phyloP scores from a whole-genome alignment of 306 rosid genomes.

The Sicyos edulis region DNA sequence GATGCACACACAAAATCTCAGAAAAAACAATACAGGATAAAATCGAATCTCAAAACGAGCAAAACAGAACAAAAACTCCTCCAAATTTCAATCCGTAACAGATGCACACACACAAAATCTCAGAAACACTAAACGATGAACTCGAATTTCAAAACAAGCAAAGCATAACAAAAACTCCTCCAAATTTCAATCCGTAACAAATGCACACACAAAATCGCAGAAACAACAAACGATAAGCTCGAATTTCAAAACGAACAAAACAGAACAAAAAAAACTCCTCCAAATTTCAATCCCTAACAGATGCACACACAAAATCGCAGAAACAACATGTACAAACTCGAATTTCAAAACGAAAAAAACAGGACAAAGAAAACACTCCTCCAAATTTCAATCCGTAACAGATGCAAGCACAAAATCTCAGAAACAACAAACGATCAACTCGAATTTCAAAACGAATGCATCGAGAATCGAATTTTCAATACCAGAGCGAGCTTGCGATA shows the following conservation, averaged over 20 bases:
- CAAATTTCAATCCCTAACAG: too few species aligned
- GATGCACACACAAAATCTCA: neutral
- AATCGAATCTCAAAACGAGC: neutral
- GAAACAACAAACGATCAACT: neutral
- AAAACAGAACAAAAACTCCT: neutral
- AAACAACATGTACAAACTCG: too few species aligned
- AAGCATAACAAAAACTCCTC: neutral
- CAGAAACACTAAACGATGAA: neutral
- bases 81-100: neutral
- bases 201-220: neutral
- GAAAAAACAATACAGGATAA: neutral
- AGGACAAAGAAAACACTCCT: neutral
- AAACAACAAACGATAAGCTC: neutral
- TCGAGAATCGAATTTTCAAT: neutral
- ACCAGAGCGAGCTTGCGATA: conserved; percentile 93
- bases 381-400: neutral
- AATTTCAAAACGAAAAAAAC: neutral
- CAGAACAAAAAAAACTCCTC: too few species aligned
- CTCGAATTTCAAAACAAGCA: neutral
- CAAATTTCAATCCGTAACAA: neutral
- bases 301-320: too few species aligned
- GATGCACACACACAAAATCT: neutral
- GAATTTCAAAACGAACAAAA: neutral
- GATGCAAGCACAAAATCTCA: neutral
- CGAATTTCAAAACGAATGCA: neutral